Evolutionary conservation across 345 rosid genomes (phyloP).

Genomic region (thale cress (Arabidopsis thaliana)): DNA sequence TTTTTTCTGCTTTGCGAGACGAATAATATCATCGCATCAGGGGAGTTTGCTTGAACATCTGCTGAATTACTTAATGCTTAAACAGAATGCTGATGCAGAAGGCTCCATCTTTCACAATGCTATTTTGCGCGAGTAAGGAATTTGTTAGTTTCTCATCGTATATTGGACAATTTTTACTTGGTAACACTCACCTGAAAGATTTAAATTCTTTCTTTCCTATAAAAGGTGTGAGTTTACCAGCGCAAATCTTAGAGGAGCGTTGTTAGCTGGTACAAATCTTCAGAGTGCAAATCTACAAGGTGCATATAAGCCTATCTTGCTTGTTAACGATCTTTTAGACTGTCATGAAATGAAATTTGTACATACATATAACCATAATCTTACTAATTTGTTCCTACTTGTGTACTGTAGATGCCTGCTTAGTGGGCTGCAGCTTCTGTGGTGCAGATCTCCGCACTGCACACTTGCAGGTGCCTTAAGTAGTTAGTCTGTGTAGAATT

Average conservation of each 20-base stretch:
- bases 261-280: constrained; percentile 87
- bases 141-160: not conserved
- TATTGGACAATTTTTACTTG: not conserved
- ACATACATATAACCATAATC: not conserved
- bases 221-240: constrained; percentile 93
- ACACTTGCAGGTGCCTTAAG: constrained; percentile 80
- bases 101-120: constrained; percentile 91
- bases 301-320: constrained; percentile 34
- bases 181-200: not conserved
- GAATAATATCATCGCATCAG: not conserved
- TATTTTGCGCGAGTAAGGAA: constrained; percentile 84
- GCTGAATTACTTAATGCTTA: constrained; percentile 32
- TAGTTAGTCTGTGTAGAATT: not conserved
- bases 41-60: constrained; percentile 20
- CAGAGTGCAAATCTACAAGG: constrained; percentile 98
- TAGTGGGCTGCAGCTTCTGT: constrained; percentile 82
- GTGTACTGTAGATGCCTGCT: constrained; percentile 75
- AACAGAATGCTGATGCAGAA: constrained; percentile 84
- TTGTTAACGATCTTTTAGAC: constrained; percentile 8
- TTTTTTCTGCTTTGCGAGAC: constrained; percentile 5
- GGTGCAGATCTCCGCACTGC: constrained; percentile 92
- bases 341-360: not conserved
- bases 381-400: not conserved
- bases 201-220: constrained; percentile 45
- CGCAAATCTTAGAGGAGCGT: constrained; percentile 87